phyloP scores from a whole-genome alignment of 345 rosid species.

The Populus alba region DNA sequence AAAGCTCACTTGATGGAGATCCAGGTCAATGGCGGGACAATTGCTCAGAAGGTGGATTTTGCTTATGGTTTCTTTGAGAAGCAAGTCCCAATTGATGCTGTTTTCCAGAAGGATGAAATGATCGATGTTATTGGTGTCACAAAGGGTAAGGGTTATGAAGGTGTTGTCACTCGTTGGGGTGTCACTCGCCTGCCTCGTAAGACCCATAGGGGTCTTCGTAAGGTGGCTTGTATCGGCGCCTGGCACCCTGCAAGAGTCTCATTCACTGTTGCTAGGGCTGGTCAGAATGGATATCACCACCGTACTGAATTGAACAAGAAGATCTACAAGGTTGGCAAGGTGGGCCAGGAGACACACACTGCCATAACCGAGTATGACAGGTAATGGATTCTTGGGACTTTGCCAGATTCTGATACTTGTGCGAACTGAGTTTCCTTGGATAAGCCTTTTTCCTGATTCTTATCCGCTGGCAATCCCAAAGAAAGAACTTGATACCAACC shows the following conservation, averaged over 20 bases:
- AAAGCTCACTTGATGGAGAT: constrained; percentile 87
- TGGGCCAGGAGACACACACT: constrained; percentile 57
- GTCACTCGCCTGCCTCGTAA: constrained; percentile 87
- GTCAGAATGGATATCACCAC: constrained; percentile 95
- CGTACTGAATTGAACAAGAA: constrained; percentile 91
- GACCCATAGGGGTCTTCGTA: constrained; percentile 88
- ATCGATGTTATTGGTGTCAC: constrained; percentile 81
- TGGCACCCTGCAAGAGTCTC: constrained; percentile 99
- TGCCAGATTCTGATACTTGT: not conserved
- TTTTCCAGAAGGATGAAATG: constrained; percentile 90
- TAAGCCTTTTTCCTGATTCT: too few relatives aligned
- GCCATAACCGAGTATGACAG: constrained; percentile 80
- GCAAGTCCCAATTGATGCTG: constrained; percentile 68
- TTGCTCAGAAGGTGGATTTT: constrained; percentile 75
- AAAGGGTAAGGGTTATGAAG: constrained; percentile 87
- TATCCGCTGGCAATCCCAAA: too few relatives aligned
- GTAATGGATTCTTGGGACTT: constrained; percentile 17
- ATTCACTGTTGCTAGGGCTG: constrained; percentile 89
- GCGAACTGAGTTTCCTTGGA: too few relatives aligned
- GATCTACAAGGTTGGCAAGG: constrained; percentile 71
- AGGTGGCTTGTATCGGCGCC: constrained; percentile 93
- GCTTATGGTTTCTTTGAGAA: constrained; percentile 82
- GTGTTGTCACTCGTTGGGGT: constrained; percentile 94
- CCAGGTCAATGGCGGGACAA: constrained; percentile 76
- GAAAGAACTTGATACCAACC: too few relatives aligned